phyloP scores from a whole-genome alignment of 1,284 basidiomycete species.

The Papiliotrema terrestris region DNA sequence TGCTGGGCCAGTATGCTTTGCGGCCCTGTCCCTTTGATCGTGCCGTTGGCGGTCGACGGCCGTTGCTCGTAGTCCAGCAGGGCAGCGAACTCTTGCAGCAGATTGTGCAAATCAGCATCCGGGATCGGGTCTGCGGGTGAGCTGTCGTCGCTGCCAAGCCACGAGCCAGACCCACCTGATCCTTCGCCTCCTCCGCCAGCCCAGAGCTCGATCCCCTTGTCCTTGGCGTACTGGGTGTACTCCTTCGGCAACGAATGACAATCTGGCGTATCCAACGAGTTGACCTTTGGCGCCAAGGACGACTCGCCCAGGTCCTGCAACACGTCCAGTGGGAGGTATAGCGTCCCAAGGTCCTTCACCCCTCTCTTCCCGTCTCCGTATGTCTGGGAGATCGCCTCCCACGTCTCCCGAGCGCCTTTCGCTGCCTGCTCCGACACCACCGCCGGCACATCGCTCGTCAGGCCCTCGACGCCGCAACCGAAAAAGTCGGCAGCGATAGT shows the following conservation, averaged over 20 bases:
- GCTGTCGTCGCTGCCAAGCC: not conserved
- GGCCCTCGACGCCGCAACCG: slow-evolving; percentile 22
- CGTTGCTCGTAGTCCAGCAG: not conserved
- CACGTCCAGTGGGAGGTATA: slow-evolving; percentile 31
- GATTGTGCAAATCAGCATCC: slow-evolving; percentile 44
- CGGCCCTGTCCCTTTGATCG: not conserved
- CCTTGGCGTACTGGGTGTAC: slow-evolving; percentile 35
- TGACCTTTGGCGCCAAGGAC: slow-evolving; percentile 15
- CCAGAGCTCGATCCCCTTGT: slow-evolving; percentile 42
- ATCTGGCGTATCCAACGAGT: slow-evolving; percentile 47
- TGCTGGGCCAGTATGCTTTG: slow-evolving; percentile 10
- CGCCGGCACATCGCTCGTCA: slow-evolving; percentile 10
- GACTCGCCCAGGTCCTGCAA: slow-evolving; percentile 17
- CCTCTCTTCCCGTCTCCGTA: slow-evolving; percentile 2
- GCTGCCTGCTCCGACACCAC: slow-evolving; percentile 8
- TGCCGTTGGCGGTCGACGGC: not conserved
- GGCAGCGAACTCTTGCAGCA: slow-evolving; percentile 39
- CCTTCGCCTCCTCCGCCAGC: slow-evolving; percentile 46
- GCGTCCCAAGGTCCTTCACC: slow-evolving; percentile 35
- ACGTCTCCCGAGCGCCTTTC: slow-evolving; percentile 14
- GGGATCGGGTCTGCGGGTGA: slow-evolving; percentile 39
- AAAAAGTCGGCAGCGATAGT: slow-evolving; percentile 22
- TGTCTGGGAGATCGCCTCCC: slow-evolving; percentile 12
- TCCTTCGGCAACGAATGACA: slow-evolving; percentile 44
- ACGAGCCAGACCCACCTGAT: slow-evolving; percentile 28